These are phyloP conservation scores for Diaporthe australafricana DNA, from an alignment of 2,329 filamentous ascomycete species.

Conservation along the genomic window DNA sequence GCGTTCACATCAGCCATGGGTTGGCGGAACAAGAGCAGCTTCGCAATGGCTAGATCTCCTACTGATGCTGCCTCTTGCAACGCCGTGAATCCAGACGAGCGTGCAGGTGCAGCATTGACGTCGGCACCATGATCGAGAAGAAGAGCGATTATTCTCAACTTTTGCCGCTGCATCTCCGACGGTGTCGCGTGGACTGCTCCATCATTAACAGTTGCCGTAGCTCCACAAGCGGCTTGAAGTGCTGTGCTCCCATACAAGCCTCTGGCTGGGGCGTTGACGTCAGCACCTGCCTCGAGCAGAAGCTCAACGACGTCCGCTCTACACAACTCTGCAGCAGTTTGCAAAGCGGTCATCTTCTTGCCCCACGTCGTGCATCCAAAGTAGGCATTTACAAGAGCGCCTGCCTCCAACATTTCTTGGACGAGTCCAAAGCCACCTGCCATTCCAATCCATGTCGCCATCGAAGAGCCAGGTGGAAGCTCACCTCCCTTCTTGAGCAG, in stretches of 20 bases:
- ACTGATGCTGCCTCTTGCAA: neutral
- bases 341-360: neutral
- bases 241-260: neutral
- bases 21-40: neutral
- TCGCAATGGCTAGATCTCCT: neutral
- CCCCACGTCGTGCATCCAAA: no score
- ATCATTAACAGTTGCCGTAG: no score
- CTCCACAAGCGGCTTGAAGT: neutral
- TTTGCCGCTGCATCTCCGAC: neutral
- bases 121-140: neutral
- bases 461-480: neutral
- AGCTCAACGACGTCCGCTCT: neutral
- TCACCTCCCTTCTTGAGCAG: neutral
- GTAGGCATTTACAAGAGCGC: neutral
- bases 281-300: neutral
- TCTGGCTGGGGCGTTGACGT: neutral
- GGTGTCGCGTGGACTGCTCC: no score
- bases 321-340: neutral
- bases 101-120: neutral
- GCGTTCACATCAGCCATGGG: constrained; percentile 5
- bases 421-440: neutral
- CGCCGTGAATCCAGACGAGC: neutral
- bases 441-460: neutral
- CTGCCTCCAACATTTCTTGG: neutral
- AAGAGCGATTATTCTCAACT: neutral